Evolutionary conservation across 1,284 basidiomycete genomes (phyloP), one percentile per base, ranked within the genome.

Genomic region (Rhizoctonia solani): DNA sequence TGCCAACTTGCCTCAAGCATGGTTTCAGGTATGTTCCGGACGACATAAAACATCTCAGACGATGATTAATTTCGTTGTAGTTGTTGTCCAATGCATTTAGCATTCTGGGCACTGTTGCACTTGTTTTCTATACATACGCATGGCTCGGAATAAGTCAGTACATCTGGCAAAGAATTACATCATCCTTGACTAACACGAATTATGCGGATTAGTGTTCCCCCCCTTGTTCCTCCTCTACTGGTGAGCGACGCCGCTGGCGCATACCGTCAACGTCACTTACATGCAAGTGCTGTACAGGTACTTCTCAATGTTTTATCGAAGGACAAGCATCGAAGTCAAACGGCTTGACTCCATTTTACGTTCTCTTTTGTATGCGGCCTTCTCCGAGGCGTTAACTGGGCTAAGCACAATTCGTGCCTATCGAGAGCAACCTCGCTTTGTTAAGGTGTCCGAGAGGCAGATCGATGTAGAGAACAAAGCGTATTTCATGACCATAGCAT

Each of bases 381-480:
- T 80, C 67, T 76, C 77, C 6, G 87, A 89, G 75, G 83, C 85
- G 0, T 79, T 89, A 4, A 83, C 82, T 1, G 87, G 87, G 13
- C 77, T 89, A 1, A 80, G 83, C 19, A 88, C 87, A 2, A 84
- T 89, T 41, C 82, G 86, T 21, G 85, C 86, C 0, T 89, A 87
- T 68, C 78, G 79, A n/a, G 79, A 80, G 69, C 81, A 82, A 21
- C 4, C 21, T 9, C 59, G 49, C 37, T 65, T 65, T 27, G 27
- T 16, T 3, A 72, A 80, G 81, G 49, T 14, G 75, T 50, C 29
- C 4, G 21, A 46, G 63, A 72, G 79, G 27, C 74, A 77, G 59
- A 79, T 90, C 71, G 88, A 92, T 74, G 77, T 85, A 72, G 85
- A 92, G 74, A 90, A 91, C 74, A 79, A 88, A 47, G 92, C 92